phyloP scores from a whole-genome alignment of 2,329 filamentous ascomycete species.

The Aspergillus jensenii region DNA sequence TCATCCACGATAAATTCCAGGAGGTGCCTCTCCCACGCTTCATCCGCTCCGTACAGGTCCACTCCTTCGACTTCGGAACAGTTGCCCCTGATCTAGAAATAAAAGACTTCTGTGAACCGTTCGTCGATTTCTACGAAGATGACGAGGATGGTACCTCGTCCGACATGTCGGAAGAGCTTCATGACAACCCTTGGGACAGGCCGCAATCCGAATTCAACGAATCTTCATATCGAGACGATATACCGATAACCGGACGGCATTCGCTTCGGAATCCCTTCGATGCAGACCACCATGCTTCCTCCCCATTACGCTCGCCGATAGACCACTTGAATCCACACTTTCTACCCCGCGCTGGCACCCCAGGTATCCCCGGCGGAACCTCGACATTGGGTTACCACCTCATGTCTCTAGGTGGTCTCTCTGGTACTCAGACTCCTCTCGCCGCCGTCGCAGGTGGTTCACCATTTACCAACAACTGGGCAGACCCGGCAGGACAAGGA shows the following conservation, averaged over 20 bases:
- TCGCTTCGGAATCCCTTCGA: slow-evolving; percentile 30
- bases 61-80: slow-evolving; percentile 88
- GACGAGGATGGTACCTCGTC: slow-evolving; percentile 54
- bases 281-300: slow-evolving; percentile 26
- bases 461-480: slow-evolving; percentile 40
- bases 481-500: slow-evolving; percentile 25
- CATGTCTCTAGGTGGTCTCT: slow-evolving; percentile 48
- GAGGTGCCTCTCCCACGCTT: slow-evolving; percentile 87
- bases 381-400: slow-evolving; percentile 52
- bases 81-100: slow-evolving; percentile 83
- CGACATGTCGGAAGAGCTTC: slow-evolving; percentile 36
- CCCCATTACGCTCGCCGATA: slow-evolving; percentile 34
- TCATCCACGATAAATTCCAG: slow-evolving; percentile 96
- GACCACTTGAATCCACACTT: slow-evolving; percentile 43
- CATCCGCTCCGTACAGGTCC: slow-evolving; percentile 93
- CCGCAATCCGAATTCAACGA: slow-evolving; percentile 25
- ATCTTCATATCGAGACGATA: slow-evolving; percentile 32
- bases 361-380: slow-evolving; percentile 49
- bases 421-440: slow-evolving; percentile 50
- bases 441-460: slow-evolving; percentile 46
- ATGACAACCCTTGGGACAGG: slow-evolving; percentile 22
- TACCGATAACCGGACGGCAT: slow-evolving; percentile 23
- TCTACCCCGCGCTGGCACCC: slow-evolving; percentile 46
- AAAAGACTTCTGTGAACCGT: slow-evolving; percentile 93
- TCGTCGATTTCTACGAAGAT: slow-evolving; percentile 94